A percentile compares a stretch with the other conserved stretches of the same genome.
Evolutionary conservation across 23 red algal species (phyloP).

Genomic region (Gracilariopsis chorda): DNA sequence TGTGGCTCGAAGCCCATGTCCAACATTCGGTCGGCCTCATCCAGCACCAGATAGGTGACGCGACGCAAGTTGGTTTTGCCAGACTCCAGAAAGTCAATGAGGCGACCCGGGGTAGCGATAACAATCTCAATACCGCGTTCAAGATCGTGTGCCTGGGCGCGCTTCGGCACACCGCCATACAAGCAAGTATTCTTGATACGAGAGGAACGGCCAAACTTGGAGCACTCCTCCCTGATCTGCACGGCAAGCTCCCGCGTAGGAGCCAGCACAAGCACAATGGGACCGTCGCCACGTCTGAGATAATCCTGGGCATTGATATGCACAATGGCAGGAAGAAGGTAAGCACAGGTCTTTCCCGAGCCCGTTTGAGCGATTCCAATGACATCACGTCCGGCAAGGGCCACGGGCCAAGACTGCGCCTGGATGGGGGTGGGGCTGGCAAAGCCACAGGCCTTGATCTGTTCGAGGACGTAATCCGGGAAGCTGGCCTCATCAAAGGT

Average conservation of each 20-base stretch:
- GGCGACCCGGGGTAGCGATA: conserved; percentile 91
- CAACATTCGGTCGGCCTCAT: conserved; percentile 97
- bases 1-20: conserved; percentile 99
- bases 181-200: conserved; percentile 90
- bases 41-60: conserved; percentile 96
- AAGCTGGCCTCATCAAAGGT: conserved; percentile 92
- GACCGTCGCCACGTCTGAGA: conserved; percentile 83
- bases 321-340: conserved; percentile 95
- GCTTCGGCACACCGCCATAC: conserved; percentile 87
- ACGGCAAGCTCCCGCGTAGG: conserved; percentile 94
- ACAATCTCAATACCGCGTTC: conserved; percentile 89
- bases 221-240: conserved; percentile 87
- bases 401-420: conserved; percentile 96
- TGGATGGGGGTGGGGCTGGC: conserved; percentile 89
- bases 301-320: conserved; percentile 91
- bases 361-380: conserved; percentile 97
- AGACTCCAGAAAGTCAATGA: conserved; percentile 94
- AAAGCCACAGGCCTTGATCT: conserved; percentile 59
- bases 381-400: conserved; percentile 80
- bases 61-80: conserved; percentile 85
- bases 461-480: conserved; percentile 87
- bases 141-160: conserved; percentile 76
- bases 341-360: conserved; percentile 91
- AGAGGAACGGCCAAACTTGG: conserved; percentile 80
- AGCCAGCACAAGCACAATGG: conserved; percentile 90